Base-by-base conservation (phyloP, 2,329 filamentous ascomycete species). In the Hypoxylon sp. region DNA sequence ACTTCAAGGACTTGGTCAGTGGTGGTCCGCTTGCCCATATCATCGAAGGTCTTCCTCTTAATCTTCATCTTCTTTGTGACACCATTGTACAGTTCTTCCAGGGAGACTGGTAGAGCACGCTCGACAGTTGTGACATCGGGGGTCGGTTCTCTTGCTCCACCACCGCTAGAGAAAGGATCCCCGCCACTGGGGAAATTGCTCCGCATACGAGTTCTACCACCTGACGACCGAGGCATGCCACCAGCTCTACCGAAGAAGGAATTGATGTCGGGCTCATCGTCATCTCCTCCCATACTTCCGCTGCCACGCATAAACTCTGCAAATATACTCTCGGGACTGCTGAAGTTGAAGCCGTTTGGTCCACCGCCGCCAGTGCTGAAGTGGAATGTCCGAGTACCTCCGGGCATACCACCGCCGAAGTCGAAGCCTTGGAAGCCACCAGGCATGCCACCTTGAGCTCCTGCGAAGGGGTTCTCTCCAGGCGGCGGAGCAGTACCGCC, bases 21-120 rank as follows among this genome's bases (percentile, higher is more conserved):
- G 2, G 90, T 91, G 44, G 88, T 92, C 72, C 93, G 89, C 83
- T 97, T 97, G 61, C 93, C 93, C 0, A 85, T 89, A 18, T 89
- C 84, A 78, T 99, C 96, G 77, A 93, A 98, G 16, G 91, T 93
- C 87, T 98, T 98, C 75, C 95, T 88, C 84, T 97, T 97, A 70
- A 98, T 97, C 82, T 96, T 97, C 86, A 99, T 93, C 85, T 97
- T 97, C 87, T 99, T 99, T 50, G 91, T 93, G 33, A 89, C 88
- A 40, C 96, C 96, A 24, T 86, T 89, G 82, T 88, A 98, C 66
- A 98, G 81, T 75, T 99, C 96, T 78, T 99, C 96, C 32, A 99
- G 82, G 2, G 91, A 88, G 20, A 99, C 82, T 2, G 90, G 88
- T 67, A 99, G 79, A 46, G 91, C 89, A 74, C 92, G 91, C 80